Base-by-base conservation (phyloP, 108 stramenopile genomes). In the Skeletonema grethae region DNA sequence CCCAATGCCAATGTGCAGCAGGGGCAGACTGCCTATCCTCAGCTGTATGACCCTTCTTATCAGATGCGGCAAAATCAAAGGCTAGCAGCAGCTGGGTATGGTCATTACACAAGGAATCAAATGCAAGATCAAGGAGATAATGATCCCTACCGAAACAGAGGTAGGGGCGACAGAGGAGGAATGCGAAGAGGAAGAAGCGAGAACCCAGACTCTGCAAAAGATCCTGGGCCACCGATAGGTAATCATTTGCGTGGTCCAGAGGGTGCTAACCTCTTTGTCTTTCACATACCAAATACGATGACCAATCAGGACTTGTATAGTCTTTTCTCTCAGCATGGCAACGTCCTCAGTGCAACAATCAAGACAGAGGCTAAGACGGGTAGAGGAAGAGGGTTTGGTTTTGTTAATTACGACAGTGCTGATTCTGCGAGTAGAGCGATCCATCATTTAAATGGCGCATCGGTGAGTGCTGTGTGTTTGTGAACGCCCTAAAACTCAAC, bases 281-380 rank as follows among this genome's bases (percentile, higher is more conserved):
- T 99, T 73, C 96, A 99, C 77, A 96, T 99, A 75, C 99, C 99
- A 38, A 96, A 97, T 83, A 92, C 94, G 56, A 95, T 98, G 70
- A 93, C 96, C 29, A 97, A 99, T 76, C 57, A 90, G 53, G 98
- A 96, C 61, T 92, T 99, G 86, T 96, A 89, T 67, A 64, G 92
- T 7, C 70, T 97, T 65, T 99, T 99, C 76, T 79, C 72, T 39
- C 80, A 82, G 45, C 96, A 94, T 72, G 98, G 98, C 28, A 92
- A 90, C 63, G 73, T 99, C 34, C 66, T 99, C 66, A 95, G 93
- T 76, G 98, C 96, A 2, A 85, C 97, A 38, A 97, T 99, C 65
- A 98, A 98, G 97, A 94, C 97, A 30, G 98, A 98, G 73, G 94
- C 88, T 68, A 89, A 86, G 34, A 97, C 97, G 4, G 97, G 97